These are phyloP conservation scores for Candida krabiensis DNA, from an alignment of 805 yeast species.

Conservation along the genomic window DNA sequence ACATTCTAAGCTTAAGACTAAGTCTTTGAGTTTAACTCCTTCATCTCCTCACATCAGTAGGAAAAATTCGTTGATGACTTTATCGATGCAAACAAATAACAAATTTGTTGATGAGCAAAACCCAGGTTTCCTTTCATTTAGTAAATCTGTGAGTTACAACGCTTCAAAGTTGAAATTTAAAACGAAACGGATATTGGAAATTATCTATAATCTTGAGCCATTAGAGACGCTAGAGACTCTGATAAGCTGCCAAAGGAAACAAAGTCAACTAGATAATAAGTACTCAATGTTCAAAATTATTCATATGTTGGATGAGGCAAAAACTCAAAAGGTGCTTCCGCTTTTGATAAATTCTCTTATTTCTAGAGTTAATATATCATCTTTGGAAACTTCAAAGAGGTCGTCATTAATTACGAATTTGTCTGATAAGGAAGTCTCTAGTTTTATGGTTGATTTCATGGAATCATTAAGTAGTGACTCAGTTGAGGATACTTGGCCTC, in stretches of 20 bases:
- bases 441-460: slow-evolving; percentile 61
- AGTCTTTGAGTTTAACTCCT: slow-evolving; percentile 2
- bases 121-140: slow-evolving; percentile 22
- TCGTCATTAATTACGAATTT: slow-evolving; percentile 51
- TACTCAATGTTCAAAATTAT: slow-evolving; percentile 54
- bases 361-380: slow-evolving; percentile 42
- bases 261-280: slow-evolving; percentile 18
- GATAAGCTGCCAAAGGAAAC: slow-evolving; percentile 36
- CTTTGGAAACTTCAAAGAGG: slow-evolving; percentile 28
- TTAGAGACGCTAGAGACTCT: slow-evolving; percentile 70
- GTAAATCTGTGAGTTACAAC: slow-evolving; percentile 43
- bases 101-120: slow-evolving; percentile 15
- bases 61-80: slow-evolving; percentile 14
- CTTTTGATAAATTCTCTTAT: slow-evolving; percentile 56
- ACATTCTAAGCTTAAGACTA: slow-evolving; percentile 24
- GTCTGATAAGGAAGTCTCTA: slow-evolving; percentile 43
- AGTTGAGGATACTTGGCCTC: slow-evolving; percentile 74
- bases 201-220: slow-evolving; percentile 66
- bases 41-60: slow-evolving; percentile 18
- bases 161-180: slow-evolving; percentile 66
- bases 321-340: slow-evolving; percentile 73
- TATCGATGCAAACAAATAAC: slow-evolving; percentile 1
- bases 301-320: slow-evolving; percentile 83
- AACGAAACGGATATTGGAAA: slow-evolving; percentile 64
- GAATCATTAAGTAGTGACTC: slow-evolving; percentile 71